phyloP scores from a whole-genome alignment of 2,329 filamentous ascomycete genomes.

The Exophiala calicioides region DNA sequence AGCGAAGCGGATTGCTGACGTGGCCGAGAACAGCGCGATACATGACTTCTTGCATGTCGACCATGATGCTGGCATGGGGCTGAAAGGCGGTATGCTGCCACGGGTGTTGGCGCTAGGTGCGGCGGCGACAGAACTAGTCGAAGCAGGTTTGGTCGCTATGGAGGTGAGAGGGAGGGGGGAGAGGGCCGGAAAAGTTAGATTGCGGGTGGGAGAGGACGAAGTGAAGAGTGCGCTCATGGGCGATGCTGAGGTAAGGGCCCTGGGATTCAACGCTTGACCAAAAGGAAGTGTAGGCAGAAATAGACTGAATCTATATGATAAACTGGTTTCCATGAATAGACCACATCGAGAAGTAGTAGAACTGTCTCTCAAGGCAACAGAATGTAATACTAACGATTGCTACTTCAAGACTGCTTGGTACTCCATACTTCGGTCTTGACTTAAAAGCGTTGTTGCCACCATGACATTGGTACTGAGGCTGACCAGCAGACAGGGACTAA shows the following conservation, averaged over 20 bases:
- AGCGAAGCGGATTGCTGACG: conserved; percentile 66
- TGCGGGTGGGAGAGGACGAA: conserved; percentile 88
- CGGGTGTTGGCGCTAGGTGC: conserved; percentile 63
- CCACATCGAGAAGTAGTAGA: too few species aligned
- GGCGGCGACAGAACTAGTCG: conserved; percentile 79
- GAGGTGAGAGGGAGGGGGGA: conserved; percentile 76
- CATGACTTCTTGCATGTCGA: conserved; percentile 60
- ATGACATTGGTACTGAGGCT: too few species aligned
- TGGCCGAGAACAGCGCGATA: conserved; percentile 58
- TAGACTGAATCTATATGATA: not conserved
- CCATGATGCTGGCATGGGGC: too few species aligned
- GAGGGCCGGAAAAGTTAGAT: conserved; percentile 79
- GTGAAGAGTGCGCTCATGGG: conserved; percentile 84
- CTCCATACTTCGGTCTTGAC: too few species aligned
- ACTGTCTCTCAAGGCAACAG: too few species aligned
- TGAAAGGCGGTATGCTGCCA: conserved; percentile 36
- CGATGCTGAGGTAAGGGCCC: conserved; percentile 79
- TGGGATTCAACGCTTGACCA: conserved; percentile 58
- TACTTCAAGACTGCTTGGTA: too few species aligned
- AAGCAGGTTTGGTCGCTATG: conserved; percentile 82
- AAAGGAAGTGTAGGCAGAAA: not conserved
- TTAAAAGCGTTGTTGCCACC: too few species aligned
- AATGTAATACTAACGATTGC: too few species aligned
- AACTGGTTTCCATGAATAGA: not conserved
- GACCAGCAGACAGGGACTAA: too few species aligned